A percentile compares a stretch with the other conserved stretches of the same genome.
phyloP scores from a whole-genome alignment of 1,284 basidiomycete species.

The Schizophyllum amplum region DNA sequence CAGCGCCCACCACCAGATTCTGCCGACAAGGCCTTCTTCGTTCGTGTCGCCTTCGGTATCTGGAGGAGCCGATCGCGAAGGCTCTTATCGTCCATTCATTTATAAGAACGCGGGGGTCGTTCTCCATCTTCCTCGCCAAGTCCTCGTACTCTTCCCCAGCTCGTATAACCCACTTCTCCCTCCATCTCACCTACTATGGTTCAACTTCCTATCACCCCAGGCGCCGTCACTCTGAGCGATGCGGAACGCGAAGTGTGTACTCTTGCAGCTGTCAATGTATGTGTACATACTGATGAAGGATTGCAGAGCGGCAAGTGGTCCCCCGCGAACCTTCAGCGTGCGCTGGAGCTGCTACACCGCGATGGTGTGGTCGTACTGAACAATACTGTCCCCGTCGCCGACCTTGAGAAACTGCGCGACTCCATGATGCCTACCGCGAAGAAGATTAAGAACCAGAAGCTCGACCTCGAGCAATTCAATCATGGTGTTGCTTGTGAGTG shows the following conservation, averaged over 20 bases:
- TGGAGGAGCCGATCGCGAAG: background rate
- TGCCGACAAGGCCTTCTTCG: no score
- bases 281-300: background rate
- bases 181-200: background rate
- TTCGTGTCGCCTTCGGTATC: no score
- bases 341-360: background rate
- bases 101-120: background rate
- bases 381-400: background rate
- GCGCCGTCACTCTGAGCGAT: background rate
- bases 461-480: background rate
- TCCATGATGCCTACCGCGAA: background rate
- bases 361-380: background rate
- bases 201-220: background rate
- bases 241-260: background rate
- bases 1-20: no score
- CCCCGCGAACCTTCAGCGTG: background rate
- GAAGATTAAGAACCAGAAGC: background rate
- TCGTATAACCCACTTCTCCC: background rate
- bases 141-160: background rate
- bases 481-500: background rate
- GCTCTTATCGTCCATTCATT: background rate
- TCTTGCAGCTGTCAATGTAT: background rate
- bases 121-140: no score
- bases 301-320: background rate
- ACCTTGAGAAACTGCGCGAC: background rate